A percentile compares a stretch with the other conserved stretches of the same genome.
These are phyloP conservation scores for Fraxinus albicans DNA, from an alignment of 305 asterid species.

Conservation along the genomic window DNA sequence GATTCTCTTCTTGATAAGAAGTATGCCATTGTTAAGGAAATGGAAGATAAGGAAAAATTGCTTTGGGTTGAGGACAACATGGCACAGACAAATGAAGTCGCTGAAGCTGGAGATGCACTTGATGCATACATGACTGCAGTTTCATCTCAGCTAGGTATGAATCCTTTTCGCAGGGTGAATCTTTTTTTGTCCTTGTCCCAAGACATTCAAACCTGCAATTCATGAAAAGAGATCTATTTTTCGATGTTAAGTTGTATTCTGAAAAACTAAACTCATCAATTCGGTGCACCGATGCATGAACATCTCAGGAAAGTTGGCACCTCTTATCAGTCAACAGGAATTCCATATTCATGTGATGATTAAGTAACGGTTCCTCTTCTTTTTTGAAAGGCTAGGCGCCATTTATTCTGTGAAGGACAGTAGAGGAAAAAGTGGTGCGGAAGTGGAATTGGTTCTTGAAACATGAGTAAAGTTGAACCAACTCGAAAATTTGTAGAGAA, in stretches of 20 bases:
- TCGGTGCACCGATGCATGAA: background rate
- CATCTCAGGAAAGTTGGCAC: background rate
- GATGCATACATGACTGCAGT: constrained; percentile 91
- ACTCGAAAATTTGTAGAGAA: background rate
- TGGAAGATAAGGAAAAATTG: constrained; percentile 58
- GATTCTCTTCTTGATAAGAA: constrained; percentile 95
- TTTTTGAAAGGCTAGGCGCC: background rate
- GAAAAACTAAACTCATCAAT: background rate
- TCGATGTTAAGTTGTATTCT: constrained; percentile 3
- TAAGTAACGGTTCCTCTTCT: background rate
- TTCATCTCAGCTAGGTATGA: constrained; percentile 87
- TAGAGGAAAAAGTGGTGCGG: background rate
- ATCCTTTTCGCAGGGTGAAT: constrained; percentile 13
- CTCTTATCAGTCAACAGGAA: background rate
- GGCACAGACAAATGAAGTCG: constrained; percentile 38
- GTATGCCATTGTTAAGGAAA: constrained; percentile 61
- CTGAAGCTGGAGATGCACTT: constrained; percentile 85
- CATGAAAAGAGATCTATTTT: background rate
- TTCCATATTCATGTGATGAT: background rate
- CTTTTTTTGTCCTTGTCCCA: constrained; percentile 2
- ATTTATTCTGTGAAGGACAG: background rate
- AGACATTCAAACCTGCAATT: background rate
- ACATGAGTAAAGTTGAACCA: background rate
- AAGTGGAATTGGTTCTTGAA: background rate
- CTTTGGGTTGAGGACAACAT: constrained; percentile 52